Evolutionary conservation across 139 green algal species (phyloP), one percentile per base, ranked within the genome.

Genomic region (Chlamydomonas sp.): DNA sequence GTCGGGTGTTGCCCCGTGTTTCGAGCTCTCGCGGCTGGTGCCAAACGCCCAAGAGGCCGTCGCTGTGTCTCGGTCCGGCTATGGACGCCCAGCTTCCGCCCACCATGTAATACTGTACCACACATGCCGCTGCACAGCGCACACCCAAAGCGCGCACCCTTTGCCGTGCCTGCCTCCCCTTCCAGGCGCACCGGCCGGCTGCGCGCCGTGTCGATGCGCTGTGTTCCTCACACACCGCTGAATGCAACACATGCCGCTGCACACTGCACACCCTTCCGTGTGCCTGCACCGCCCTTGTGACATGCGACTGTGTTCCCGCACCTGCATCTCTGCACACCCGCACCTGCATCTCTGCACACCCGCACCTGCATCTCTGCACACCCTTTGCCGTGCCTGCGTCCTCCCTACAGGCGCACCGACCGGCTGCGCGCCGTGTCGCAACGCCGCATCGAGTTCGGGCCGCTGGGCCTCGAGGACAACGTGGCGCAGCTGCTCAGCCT

Each of bases 381-480:
- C 10, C 12, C 31, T 49, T 49, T 49, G 31, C 31, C 31, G 66
- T 71, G 66, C 10, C 66, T 71, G 66, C 12, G 9, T 14, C 66
- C 63, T 2, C 57, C 1, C 49, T 63, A 0, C 84, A 88, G 84
- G 84, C 87, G 89, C 1, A 10, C 69, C 5, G 85, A 84, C 14
- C 79, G 90, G 88, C 83, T 96, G 79, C 89, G 62, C 63, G 49
- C 92, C 63, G 31, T 92, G 85, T 76, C 93, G 59, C 83, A 91
- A 5, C 84, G 85, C 61, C 84, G 79, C 49, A 17, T 98, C 15
- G 62, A 90, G 4, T 97, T 96, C 61, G 73, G 71, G 4, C 72
- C 93, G 3, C 84, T 93, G 6, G 92, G 88, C 1, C 86, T 99
- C 63, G 90, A 94, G 2, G 94, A 99, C 88, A 99, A 99, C 74